phyloP scores from a whole-genome alignment of 768 basidiomycete species.

The Boletus fagicola region DNA sequence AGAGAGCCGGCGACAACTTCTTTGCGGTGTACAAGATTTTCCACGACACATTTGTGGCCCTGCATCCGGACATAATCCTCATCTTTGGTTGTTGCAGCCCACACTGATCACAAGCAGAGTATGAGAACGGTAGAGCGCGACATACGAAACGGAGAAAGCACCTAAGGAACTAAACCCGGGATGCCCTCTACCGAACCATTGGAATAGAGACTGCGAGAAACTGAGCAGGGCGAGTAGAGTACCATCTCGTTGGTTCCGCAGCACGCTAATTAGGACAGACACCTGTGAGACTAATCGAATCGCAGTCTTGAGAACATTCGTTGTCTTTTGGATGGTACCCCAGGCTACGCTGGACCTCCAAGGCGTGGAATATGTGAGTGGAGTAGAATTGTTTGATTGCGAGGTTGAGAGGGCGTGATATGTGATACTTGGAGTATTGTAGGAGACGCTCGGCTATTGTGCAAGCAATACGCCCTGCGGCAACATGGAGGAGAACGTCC shows the following conservation, averaged over 20 bases:
- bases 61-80: slow-evolving; percentile 59
- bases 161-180: slow-evolving; percentile 30
- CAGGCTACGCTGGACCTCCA: slow-evolving; percentile 53
- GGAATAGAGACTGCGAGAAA: slow-evolving; percentile 50
- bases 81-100: slow-evolving; percentile 71
- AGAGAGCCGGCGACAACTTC: slow-evolving; percentile 73
- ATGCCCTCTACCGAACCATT: slow-evolving; percentile 34
- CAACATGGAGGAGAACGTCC: slow-evolving; percentile 51
- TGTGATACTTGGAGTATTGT: slow-evolving; percentile 35
- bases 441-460: slow-evolving; percentile 47
- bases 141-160: slow-evolving; percentile 10
- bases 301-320: slow-evolving; percentile 44
- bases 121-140: neutral
- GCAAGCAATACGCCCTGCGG: slow-evolving; percentile 56
- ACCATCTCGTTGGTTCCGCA: slow-evolving; percentile 65
- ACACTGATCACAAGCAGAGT: slow-evolving; percentile 39
- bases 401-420: slow-evolving; percentile 51
- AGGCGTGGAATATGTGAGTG: slow-evolving; percentile 57
- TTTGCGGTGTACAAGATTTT: slow-evolving; percentile 57
- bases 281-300: slow-evolving; percentile 58
- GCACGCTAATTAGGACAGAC: slow-evolving; percentile 55
- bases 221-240: slow-evolving; percentile 55
- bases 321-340: slow-evolving; percentile 49
- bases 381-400: slow-evolving; percentile 64
- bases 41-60: slow-evolving; percentile 60